phyloP scores from a whole-genome alignment of 2,329 filamentous ascomycete genomes.

The Aureobasidium sp. region DNA sequence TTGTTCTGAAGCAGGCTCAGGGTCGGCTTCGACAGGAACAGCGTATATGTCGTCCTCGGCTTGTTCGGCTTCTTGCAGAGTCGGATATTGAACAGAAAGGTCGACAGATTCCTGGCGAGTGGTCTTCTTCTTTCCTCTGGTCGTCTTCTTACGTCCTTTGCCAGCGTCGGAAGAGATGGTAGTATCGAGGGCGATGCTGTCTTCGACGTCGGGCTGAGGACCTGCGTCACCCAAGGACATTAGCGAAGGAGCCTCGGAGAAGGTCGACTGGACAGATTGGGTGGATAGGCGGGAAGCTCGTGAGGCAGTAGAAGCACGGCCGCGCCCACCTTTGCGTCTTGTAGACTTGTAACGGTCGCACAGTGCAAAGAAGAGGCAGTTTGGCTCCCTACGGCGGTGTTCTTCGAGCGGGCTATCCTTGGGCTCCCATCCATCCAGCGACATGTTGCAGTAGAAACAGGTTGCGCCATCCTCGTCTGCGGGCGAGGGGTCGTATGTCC shows the following conservation, averaged over 20 bases:
- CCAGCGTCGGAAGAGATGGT: slow-evolving; percentile 45
- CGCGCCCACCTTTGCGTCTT: slow-evolving; percentile 51
- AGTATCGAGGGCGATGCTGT: slow-evolving; percentile 44
- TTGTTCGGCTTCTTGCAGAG: not conserved
- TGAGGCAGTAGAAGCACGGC: slow-evolving; percentile 45
- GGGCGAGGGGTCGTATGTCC: slow-evolving; percentile 81
- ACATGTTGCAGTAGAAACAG: slow-evolving; percentile 83
- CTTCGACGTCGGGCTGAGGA: slow-evolving; percentile 16
- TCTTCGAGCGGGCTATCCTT: slow-evolving; percentile 89
- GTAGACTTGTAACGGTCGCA: slow-evolving; percentile 45
- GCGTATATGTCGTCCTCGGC: slow-evolving; percentile 3
- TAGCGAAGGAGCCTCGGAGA: slow-evolving; percentile 37
- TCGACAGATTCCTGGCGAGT: slow-evolving; percentile 14
- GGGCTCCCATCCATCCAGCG: slow-evolving; percentile 89
- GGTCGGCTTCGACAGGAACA: not conserved
- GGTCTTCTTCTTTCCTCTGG: slow-evolving; percentile 37
- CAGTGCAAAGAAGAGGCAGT: slow-evolving; percentile 77
- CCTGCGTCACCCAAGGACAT: slow-evolving; percentile 40
- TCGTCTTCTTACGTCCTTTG: slow-evolving; percentile 27
- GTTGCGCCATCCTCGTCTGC: slow-evolving; percentile 85
- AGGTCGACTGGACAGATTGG: slow-evolving; percentile 40
- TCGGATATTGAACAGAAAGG: slow-evolving; percentile 6
- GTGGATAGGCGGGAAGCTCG: slow-evolving; percentile 61
- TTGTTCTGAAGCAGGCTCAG: slow-evolving; percentile 16
- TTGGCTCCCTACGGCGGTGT: slow-evolving; percentile 69